phyloP scores from a whole-genome alignment of 768 basidiomycete genomes.

The Multifurca ochricompacta region DNA sequence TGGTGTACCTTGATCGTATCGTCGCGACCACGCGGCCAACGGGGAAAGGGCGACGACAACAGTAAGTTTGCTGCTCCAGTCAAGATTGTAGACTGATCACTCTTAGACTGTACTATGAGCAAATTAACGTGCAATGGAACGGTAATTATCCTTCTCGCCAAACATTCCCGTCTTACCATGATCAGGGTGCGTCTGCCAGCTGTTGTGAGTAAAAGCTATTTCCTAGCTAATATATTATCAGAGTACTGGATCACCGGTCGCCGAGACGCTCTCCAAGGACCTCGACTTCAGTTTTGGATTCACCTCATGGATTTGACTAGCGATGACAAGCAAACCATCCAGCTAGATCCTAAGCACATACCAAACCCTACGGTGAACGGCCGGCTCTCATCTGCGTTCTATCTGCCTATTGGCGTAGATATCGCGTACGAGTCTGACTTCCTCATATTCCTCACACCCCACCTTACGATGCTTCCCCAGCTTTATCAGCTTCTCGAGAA shows the following conservation, averaged over 20 bases:
- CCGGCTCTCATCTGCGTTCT: background rate
- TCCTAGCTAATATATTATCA: background rate
- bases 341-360: background rate
- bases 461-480: background rate
- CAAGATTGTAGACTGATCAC: too few species aligned
- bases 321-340: conserved; percentile 3
- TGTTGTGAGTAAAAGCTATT: background rate
- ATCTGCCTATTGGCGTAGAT: background rate
- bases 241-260: background rate
- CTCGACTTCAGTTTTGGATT: background rate
- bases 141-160: background rate
- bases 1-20: background rate
- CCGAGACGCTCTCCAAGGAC: background rate
- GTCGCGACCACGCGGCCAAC: too few species aligned
- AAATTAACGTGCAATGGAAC: background rate
- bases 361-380: conserved; percentile 1
- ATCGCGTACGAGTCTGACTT: background rate
- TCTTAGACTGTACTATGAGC: background rate
- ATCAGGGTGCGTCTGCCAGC: too few species aligned
- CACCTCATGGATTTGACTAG: background rate
- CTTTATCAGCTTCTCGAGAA: conserved; percentile 12
- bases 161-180: too few species aligned
- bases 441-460: background rate
- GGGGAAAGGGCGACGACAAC: too few species aligned
- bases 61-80: too few species aligned